These are phyloP conservation scores for Penicillium frequentans DNA, from an alignment of 2,329 filamentous ascomycete species.

Conservation along the genomic window DNA sequence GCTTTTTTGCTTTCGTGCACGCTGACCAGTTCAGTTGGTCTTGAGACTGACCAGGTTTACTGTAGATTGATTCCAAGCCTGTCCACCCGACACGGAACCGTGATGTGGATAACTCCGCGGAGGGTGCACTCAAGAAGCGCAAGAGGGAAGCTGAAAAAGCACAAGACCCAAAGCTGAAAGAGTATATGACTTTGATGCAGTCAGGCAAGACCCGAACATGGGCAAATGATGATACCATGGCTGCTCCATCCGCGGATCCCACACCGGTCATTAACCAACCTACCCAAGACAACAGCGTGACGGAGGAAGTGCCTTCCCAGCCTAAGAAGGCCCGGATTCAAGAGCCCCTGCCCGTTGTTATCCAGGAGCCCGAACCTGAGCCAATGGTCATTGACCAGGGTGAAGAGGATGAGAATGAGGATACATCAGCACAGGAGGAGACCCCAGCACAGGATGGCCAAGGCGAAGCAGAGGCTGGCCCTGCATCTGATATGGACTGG, in stretches of 20 bases:
- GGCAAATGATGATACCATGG: conserved; percentile 54
- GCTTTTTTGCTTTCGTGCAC: conserved; percentile 25
- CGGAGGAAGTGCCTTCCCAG: conserved; percentile 43
- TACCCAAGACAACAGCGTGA: conserved; percentile 16
- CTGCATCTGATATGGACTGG: conserved; percentile 80
- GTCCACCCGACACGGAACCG: conserved; percentile 24
- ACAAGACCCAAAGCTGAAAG: conserved; percentile 76
- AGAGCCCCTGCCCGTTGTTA: conserved; percentile 50
- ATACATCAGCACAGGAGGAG: conserved; percentile 14
- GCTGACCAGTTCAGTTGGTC: conserved; percentile 42
- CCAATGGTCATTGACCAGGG: conserved; percentile 26
- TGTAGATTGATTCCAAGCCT: conserved; percentile 43
- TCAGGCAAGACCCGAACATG: conserved; percentile 64
- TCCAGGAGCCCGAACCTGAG: conserved; percentile 22
- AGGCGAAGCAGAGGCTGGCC: conserved; percentile 31
- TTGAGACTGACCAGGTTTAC: conserved; percentile 40
- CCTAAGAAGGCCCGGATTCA: conserved; percentile 46
- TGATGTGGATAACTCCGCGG: conserved; percentile 17
- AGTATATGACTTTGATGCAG: conserved; percentile 84
- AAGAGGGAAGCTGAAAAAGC: conserved; percentile 52
- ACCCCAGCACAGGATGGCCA: conserved; percentile 18
- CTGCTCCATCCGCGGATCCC: conserved; percentile 24
- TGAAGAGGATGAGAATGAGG: conserved; percentile 19
- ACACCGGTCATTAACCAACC: conserved; percentile 21
- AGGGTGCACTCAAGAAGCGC: conserved; percentile 39